Evolutionary conservation across 2,329 filamentous ascomycete genomes (phyloP).

Genomic region (Hansfordia pulvinata): DNA sequence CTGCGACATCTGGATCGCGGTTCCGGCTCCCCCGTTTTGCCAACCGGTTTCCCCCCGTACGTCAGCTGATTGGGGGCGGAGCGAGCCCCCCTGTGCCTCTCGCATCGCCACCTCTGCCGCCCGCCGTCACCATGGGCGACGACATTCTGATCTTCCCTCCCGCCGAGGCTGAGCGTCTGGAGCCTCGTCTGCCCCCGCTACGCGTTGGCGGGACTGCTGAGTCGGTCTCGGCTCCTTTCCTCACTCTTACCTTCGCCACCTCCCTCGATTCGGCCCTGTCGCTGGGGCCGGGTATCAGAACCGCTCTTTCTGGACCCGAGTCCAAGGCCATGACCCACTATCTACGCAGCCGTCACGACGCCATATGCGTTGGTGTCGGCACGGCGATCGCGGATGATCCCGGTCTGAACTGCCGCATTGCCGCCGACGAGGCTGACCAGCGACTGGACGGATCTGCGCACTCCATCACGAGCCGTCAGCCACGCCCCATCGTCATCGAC

Average conservation of each 20-base stretch:
- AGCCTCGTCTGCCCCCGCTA: neutral
- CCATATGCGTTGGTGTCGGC: conserved; percentile 73
- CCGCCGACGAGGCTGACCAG: conserved; percentile 29
- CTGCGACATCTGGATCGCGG: too few species aligned
- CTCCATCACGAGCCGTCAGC: conserved; percentile 37
- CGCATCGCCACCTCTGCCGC: conserved; percentile 2
- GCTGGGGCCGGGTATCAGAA: conserved; percentile 66
- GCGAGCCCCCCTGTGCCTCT: neutral
- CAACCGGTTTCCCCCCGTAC: neutral
- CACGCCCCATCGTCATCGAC: conserved; percentile 72
- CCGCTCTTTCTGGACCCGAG: conserved; percentile 65
- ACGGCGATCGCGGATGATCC: conserved; percentile 81
- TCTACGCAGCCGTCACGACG: conserved; percentile 68
- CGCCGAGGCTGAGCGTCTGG: neutral
- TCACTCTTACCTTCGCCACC: conserved; percentile 81
- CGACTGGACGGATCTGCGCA: conserved; percentile 27
- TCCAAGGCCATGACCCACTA: conserved; percentile 92
- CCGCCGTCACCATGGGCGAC: conserved; percentile 8
- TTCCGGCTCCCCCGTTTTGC: neutral
- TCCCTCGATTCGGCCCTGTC: conserved; percentile 77
- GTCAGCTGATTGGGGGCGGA: neutral
- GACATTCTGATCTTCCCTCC: neutral
- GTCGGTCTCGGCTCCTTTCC: conserved; percentile 23
- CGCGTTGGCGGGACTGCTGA: conserved; percentile 1
- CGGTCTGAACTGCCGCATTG: conserved; percentile 67